Percentiles rank a stretch among this genome's conserved stretches.
These are phyloP conservation scores for Ophiosphaerella korrae DNA, from an alignment of 2,329 filamentous ascomycete genomes.

Conservation along the genomic window DNA sequence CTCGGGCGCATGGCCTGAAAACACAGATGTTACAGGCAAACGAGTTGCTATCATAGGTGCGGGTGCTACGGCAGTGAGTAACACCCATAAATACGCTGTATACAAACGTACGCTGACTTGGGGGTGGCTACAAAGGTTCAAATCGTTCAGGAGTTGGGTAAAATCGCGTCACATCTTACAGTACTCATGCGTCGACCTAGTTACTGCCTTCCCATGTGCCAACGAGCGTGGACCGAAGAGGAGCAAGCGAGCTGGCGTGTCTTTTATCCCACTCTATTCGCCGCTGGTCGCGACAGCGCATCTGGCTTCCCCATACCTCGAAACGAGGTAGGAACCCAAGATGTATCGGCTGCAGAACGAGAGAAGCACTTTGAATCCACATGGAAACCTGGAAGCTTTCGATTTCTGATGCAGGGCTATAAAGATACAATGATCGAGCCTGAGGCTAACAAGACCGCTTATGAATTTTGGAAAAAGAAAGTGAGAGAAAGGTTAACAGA, in stretches of 20 bases:
- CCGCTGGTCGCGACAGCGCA: conserved; percentile 9
- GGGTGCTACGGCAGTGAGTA: conserved; percentile 30
- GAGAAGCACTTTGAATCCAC: conserved; percentile 17
- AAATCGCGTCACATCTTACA: conserved; percentile 23
- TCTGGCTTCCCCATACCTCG: conserved; percentile 26
- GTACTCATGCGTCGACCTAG: conserved; percentile 28
- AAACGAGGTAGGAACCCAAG: conserved; percentile 10
- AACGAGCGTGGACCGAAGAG: conserved; percentile 21
- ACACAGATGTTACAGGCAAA: conserved; percentile 32
- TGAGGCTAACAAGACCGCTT: conserved; percentile 48
- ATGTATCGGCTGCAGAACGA: conserved; percentile 20
- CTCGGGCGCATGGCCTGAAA: conserved; percentile 41
- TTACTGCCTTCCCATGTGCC: conserved; percentile 34
- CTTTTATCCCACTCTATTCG: conserved; percentile 26
- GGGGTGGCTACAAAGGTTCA: conserved; percentile 6
- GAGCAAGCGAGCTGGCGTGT: conserved; percentile 33
- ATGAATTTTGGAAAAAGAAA: conserved; percentile 56
- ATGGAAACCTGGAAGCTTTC: conserved; percentile 49
- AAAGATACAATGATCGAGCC: conserved; percentile 40
- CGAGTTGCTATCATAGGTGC: conserved; percentile 32
- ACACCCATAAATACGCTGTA: too few species aligned
- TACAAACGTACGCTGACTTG: too few species aligned
- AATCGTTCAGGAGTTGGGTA: conserved; percentile 32
- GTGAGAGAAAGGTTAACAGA: conserved; percentile 45
- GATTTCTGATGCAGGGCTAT: conserved; percentile 42